phyloP scores from a whole-genome alignment of 1,284 basidiomycete genomes.

The Exobasidium rhododendri region DNA sequence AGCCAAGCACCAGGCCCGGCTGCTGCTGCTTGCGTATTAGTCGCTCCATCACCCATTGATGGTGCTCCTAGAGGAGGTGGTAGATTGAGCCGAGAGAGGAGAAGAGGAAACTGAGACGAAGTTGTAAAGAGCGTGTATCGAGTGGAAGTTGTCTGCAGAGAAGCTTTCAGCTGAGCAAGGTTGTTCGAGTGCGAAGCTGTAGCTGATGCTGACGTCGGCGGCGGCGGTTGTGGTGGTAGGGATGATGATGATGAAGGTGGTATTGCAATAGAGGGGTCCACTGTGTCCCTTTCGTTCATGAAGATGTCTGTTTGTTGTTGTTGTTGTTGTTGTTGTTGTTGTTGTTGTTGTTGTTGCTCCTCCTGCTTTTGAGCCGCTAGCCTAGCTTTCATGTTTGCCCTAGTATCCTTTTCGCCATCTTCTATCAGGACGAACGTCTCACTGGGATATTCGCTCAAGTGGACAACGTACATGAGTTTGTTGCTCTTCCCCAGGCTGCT shows the following conservation, averaged over 20 bases:
- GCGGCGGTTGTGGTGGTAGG: no score
- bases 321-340: background rate
- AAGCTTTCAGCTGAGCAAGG: background rate
- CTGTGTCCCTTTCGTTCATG: background rate
- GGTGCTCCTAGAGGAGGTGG: conserved; percentile 10
- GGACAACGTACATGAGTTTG: conserved; percentile 9
- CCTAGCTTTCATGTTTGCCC: conserved; percentile 1
- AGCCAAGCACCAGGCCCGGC: conserved; percentile 10
- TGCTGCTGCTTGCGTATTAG: background rate
- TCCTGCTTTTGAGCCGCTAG: conserved; percentile 1
- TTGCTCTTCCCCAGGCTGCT: background rate
- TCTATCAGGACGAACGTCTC: conserved; percentile 9
- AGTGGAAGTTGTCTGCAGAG: background rate
- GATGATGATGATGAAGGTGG: no score
- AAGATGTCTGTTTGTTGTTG: background rate
- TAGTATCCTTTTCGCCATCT: conserved; percentile 7
- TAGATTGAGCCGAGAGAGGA: conserved; percentile 5
- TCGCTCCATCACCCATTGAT: conserved; percentile 4
- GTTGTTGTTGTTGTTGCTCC: background rate
- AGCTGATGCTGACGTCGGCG: no score
- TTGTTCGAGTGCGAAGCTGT: background rate
- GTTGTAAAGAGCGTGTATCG: conserved; percentile 8
- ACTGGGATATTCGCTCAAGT: conserved; percentile 8
- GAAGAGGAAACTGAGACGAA: background rate
- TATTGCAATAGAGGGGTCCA: background rate